Evolutionary conservation across 306 rosid genomes (phyloP).

Genomic region (Dalbergia cochinchinensis): DNA sequence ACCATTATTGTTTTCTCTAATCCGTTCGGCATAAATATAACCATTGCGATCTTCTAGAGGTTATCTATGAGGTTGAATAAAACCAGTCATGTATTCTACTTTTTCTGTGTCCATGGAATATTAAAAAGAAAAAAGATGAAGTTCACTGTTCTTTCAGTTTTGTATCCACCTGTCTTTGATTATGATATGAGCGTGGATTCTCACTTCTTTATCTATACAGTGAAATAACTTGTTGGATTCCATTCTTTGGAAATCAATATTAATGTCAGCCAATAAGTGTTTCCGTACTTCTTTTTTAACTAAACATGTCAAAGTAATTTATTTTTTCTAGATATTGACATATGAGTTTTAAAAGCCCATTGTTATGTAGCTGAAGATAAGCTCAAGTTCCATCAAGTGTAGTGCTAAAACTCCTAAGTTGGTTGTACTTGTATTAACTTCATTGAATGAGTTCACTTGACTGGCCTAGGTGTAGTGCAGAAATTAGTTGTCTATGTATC

Average conservation of each 20-base stretch:
- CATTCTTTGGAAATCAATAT: neutral
- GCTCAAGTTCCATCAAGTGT: neutral
- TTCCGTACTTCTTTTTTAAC: neutral
- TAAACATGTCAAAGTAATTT: constrained; percentile 3
- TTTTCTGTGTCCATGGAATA: constrained; percentile 1
- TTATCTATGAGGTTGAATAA: constrained; percentile 13
- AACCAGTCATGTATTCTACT: constrained; percentile 19
- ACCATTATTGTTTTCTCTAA: constrained; percentile 32
- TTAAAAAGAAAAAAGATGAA: no score
- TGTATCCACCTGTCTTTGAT: constrained; percentile 13
- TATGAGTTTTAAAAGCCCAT: constrained; percentile 6
- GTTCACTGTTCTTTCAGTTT: constrained; percentile 30
- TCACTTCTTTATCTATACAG: neutral
- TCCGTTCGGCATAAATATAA: constrained; percentile 33
- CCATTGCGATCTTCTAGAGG: neutral
- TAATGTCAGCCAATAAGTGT: neutral
- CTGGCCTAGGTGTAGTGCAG: no score
- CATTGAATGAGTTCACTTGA: no score
- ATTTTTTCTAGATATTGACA: neutral
- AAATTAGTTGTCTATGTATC: neutral
- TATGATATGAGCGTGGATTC: constrained; percentile 29
- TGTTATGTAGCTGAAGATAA: constrained; percentile 17
- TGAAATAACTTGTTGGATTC: no score
- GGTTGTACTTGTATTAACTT: neutral
- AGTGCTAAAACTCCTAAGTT: neutral